Evolutionary conservation across 2,329 filamentous ascomycete genomes (phyloP).

Genomic region (Cladophialophora carrionii): DNA sequence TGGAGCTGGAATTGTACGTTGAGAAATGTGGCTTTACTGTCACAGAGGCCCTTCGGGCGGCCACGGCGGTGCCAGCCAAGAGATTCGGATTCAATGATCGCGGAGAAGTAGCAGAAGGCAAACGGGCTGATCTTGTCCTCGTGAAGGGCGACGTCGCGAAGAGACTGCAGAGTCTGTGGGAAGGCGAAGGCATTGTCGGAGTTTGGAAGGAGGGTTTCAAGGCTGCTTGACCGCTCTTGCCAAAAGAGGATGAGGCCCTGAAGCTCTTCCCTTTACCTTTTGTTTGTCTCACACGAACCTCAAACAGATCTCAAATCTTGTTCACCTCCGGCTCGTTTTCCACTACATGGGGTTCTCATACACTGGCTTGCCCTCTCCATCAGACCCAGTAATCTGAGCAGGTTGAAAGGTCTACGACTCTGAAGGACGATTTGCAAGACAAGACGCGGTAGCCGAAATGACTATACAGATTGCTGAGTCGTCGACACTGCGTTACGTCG

Average conservation of each 20-base stretch:
- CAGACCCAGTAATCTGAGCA: background rate
- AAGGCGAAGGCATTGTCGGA: constrained; percentile 32
- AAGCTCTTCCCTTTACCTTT: background rate
- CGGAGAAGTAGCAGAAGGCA: constrained; percentile 38
- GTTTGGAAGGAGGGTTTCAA: constrained; percentile 37
- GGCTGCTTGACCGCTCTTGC: constrained; percentile 19
- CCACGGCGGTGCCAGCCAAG: constrained; percentile 39
- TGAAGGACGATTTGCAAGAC: background rate
- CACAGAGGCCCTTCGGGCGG: constrained; percentile 39
- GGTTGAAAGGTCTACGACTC: background rate
- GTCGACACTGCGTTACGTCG: background rate
- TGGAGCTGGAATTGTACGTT: constrained; percentile 41
- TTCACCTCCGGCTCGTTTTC: background rate
- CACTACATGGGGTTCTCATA: background rate
- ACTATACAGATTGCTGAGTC: background rate
- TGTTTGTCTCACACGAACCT: background rate
- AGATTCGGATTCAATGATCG: constrained; percentile 41
- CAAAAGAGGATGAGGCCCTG: background rate
- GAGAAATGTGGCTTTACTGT: constrained; percentile 39
- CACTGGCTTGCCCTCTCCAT: background rate
- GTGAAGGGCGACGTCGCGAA: constrained; percentile 37
- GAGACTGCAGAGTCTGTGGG: constrained; percentile 34
- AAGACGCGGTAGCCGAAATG: background rate
- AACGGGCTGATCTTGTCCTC: constrained; percentile 37
- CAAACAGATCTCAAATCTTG: background rate